Evolutionary conservation across 2,329 filamentous ascomycete species (phyloP).

Genomic region (Aspergillus fischeri): DNA sequence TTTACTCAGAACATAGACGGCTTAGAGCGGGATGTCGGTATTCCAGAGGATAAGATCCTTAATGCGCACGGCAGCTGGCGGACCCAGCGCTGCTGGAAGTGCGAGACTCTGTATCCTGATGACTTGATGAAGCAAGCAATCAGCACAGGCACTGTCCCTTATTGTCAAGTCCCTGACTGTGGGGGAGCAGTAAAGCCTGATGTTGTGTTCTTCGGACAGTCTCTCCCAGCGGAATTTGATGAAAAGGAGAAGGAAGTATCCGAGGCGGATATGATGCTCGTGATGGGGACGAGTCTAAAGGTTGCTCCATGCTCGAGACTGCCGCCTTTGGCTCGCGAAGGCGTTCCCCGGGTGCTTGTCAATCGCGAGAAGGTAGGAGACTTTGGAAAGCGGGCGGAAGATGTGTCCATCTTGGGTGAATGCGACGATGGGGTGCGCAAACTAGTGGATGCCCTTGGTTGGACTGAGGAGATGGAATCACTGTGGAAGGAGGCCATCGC

Average conservation of each 20-base stretch:
- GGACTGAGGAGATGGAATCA: constrained; percentile 70
- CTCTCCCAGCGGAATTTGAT: constrained; percentile 59
- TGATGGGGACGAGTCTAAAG: constrained; percentile 74
- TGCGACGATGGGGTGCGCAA: constrained; percentile 71
- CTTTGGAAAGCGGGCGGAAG: constrained; percentile 67
- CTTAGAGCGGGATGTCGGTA: constrained; percentile 75
- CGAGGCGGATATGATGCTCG: constrained; percentile 65
- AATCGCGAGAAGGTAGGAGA: constrained; percentile 74
- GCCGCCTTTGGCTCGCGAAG: constrained; percentile 55
- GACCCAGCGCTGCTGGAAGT: constrained; percentile 76
- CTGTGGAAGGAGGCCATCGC: constrained; percentile 63
- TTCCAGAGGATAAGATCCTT: constrained; percentile 68
- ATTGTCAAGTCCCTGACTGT: constrained; percentile 57
- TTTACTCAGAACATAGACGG: constrained; percentile 95
- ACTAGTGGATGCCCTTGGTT: constrained; percentile 70
- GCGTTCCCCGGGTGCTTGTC: constrained; percentile 68
- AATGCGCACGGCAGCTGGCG: constrained; percentile 88
- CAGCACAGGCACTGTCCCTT: constrained; percentile 60
- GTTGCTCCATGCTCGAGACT: constrained; percentile 78
- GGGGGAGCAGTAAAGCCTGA: constrained; percentile 76
- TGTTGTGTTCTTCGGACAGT: constrained; percentile 81
- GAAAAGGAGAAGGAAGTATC: constrained; percentile 46
- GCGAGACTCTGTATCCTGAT: constrained; percentile 62
- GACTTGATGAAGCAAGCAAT: constrained; percentile 66
- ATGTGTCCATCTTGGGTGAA: constrained; percentile 69